Evolutionary conservation across 257 asterid genomes (phyloP).

Genomic region (Solanum tarijense): DNA sequence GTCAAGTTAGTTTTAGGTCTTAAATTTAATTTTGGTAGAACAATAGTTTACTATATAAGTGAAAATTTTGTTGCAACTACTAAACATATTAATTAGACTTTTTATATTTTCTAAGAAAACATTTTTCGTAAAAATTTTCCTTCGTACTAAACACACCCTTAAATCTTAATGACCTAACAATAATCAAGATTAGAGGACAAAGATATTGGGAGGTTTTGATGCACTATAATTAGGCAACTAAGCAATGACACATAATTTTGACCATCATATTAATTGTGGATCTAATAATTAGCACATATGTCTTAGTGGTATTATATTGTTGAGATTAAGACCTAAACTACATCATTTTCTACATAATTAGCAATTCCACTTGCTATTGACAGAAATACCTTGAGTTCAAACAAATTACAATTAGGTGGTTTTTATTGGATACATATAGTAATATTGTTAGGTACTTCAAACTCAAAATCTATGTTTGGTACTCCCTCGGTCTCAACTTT

Average conservation of each 20-base stretch:
- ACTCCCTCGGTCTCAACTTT: not conserved
- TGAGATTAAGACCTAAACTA: not conserved
- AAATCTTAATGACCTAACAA: not conserved
- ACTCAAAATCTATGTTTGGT: not conserved
- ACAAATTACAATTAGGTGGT: not conserved
- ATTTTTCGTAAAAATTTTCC: not conserved
- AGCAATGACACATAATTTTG: not conserved
- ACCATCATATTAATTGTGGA: not conserved
- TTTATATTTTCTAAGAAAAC: not conserved
- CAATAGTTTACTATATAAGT: not conserved
- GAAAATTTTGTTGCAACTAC: not conserved
- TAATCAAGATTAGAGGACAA: not conserved
- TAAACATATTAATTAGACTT: not conserved
- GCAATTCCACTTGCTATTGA: not conserved
- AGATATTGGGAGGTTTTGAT: not conserved
- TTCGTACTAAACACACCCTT: not conserved
- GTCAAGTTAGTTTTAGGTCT: not conserved
- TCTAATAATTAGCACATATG: not conserved
- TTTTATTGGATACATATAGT: not conserved
- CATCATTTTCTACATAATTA: not conserved
- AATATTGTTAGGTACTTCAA: not conserved
- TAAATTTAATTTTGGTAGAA: not conserved
- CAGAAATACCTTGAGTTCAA: not conserved
- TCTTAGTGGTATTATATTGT: not conserved
- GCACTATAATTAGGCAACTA: not conserved